These are phyloP conservation scores for Phytophthora capsici DNA, from an alignment of 352 stramenopile genomes.

Conservation along the genomic window DNA sequence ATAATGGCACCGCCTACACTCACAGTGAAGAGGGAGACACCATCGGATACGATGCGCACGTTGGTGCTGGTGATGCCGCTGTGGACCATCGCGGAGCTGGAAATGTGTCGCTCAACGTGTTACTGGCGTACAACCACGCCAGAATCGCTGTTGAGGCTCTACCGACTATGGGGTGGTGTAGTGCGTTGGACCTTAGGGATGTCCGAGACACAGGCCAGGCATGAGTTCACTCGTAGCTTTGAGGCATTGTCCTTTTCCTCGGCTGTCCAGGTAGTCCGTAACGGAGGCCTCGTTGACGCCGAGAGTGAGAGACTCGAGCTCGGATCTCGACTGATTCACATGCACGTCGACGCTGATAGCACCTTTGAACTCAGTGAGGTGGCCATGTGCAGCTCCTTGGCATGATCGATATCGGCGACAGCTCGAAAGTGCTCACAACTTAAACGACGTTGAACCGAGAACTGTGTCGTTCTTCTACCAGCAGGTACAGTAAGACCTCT, in stretches of 20 bases:
- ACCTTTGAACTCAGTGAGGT: conserved; percentile 38
- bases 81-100: conserved; percentile 45
- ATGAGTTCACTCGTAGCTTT: conserved; percentile 31
- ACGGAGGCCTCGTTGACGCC: conserved; percentile 16
- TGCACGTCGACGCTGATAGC: conserved; percentile 40
- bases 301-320: conserved; percentile 7
- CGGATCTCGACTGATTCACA: conserved; percentile 36
- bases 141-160: conserved; percentile 32
- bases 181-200: conserved; percentile 37
- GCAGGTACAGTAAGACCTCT: conserved; percentile 34
- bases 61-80: conserved; percentile 43
- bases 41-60: conserved; percentile 15
- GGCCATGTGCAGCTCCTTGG: conserved; percentile 34
- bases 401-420: conserved; percentile 22
- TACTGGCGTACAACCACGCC: conserved; percentile 27
- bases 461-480: conserved; percentile 21
- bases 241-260: conserved; percentile 19
- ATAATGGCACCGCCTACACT: conserved; percentile 20
- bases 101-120: conserved; percentile 39
- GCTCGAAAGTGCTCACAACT: conserved; percentile 12
- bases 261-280: conserved; percentile 24
- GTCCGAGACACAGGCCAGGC: conserved; percentile 15
- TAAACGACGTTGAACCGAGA: conserved; percentile 12
- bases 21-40: neutral
- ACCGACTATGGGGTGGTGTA: conserved; percentile 43